Base-by-base conservation (phyloP, 495 filamentous ascomycete genomes). In the Trichoderma reesei region DNA sequence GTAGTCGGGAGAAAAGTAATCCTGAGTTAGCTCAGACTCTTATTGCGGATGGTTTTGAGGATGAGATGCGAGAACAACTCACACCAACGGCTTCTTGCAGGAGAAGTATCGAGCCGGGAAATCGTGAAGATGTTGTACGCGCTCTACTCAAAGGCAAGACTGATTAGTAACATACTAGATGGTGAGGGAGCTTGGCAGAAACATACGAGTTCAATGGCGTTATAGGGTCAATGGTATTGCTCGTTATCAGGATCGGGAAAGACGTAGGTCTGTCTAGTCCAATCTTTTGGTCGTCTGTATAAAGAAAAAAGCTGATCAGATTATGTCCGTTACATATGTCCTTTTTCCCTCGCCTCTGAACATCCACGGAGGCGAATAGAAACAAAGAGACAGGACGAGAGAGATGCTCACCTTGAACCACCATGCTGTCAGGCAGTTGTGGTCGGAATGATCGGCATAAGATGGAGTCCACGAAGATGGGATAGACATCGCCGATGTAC, bases 171-270 rank as follows among this genome's bases (percentile, higher is more conserved):
- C 6, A 64, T 41, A 20, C 33, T 13, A n/a, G 38, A 51, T 61
- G 31, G 16, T 18, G 51, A 67, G 34, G 54, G 20, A 36, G 48
- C 31, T 63, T 62, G 62, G 33, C 5, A 1, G 3, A 65, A 39
- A 67, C 67, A n/a, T 66, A 68, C 67, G 62, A 64, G 34, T 16
- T 60, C 26, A 81, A 62, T 6, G 79, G 72, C 3, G 76, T 78
- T 33, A 82, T 75, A 11, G 80, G 81, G 51, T 83, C 79, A 1
- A 79, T 67, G 3, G 67, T 74, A 65, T 78, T 82, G 59, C 76
- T 79, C 1, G 82, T 69, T 36, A 83, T 76, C 5, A 83, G 70
- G 61, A 83, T 72, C 5, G 80, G 80, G 62, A 79, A 74, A 0
- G 78, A 70, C 14, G 76, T 79, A 16, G 71, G 67, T 11, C 67